Evolutionary conservation across 805 yeast species (phyloP), one percentile per base, ranked within the genome.

Genomic region (Yamadazyma paraphyllophila): DNA sequence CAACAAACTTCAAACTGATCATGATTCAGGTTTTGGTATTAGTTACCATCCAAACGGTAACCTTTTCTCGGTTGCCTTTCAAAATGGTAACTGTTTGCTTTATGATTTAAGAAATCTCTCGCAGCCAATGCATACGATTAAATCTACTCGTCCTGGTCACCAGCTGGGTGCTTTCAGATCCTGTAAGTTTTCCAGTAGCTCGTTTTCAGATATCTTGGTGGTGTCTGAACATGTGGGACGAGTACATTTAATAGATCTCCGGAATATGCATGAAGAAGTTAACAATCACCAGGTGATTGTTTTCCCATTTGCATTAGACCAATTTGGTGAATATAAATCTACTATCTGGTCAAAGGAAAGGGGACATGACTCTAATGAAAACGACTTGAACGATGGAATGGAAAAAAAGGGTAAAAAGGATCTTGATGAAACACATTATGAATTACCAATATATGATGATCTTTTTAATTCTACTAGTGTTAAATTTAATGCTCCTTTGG

Each of bases 211-310:
- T 62, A 63, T 89, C 48, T 67, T 91, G 46, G 78, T 86, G 43
- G 73, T 91, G 2, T 77, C 85, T 44, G 97, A 91, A 61, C 96
- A 91, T 55, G 85, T 82, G 43, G 95, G 96, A 0, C 74, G 96
- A 44, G 86, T 91, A 3, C 98, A 91, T 65, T 71, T 90, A 46
- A 71, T 91, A 24, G 97, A 91, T 61, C 75, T 89, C 20, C 77
- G 96, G 50, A 80, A 85, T 56, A 78, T 81, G 52, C 54, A 58
- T 34, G 53, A 56, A 13, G 56, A 58, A 17, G 29, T 26, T 37
- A 56, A 49, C 37, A 82, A 85, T 54, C 92, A 87, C 59, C 92
- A 86, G 61, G 89, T 90, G 31, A 73, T 89, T 2, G 68, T 85
- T 47, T 68, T 85, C 11, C 94, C 94, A 0, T 69, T 65, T 50